Base-by-base conservation (phyloP, 768 basidiomycete species). In the Auriscalpium vulgare region DNA sequence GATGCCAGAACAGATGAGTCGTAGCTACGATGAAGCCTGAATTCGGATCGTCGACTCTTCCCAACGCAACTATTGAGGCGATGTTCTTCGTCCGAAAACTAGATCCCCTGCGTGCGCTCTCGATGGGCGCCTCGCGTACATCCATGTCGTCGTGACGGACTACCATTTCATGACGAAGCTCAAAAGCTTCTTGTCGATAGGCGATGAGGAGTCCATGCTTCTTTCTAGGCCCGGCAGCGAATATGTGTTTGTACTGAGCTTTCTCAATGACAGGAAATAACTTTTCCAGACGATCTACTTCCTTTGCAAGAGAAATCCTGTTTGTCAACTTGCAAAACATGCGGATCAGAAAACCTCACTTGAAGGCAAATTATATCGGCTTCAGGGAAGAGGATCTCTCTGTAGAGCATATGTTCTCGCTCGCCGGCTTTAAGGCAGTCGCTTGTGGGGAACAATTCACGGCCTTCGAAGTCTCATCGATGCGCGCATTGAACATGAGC, bases 1-100 rank as follows among this genome's bases (percentile, higher is more conserved):
- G 93, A 70, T 95, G 93, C 95, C 95, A 97, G 69, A 97, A 97
- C 21, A 95, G 74, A 72, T 97, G 95, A 0, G 94, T 94, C 1
- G 95, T 97, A 3, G 83, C 91, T 13, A 95, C 72, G 43, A 95
- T 72, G 37, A 91, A 68, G 4, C 93, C 91, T 29, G 4, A 29
- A 40, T 74, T 70, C 40, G 14, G 14, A 8, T 65, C 56, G 29
- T 71, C 63, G 7, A 71, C 67, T 47, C 71, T 72, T 60, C 75
- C 73, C 52, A 98, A 71, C 1, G 86, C 87, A 17, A 90, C 78
- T 34, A 97, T 68, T 50, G 81, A 78, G 3, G 80, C 92, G 50
- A 97, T 85, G 66, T 97, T 97, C 68, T 74, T 88, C 2, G 91
- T 94, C 36, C 68, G 71, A 66, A 86, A 87, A 61, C 81, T 85